Base-by-base conservation (phyloP, 2,329 filamentous ascomycete genomes). In the Didymosphaeria variabile region DNA sequence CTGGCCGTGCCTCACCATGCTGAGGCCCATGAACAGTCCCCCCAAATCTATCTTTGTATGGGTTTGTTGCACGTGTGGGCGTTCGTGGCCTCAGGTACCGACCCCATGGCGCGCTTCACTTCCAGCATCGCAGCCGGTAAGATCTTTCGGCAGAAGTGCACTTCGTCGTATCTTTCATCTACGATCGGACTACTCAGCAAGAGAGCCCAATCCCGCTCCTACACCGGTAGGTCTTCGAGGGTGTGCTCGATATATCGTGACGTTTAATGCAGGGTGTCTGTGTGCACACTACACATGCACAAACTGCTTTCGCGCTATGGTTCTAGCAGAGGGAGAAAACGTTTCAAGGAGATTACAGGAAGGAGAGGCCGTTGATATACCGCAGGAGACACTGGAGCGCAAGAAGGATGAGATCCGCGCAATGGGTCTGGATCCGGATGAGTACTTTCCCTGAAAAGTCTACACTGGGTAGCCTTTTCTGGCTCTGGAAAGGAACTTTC, bases 241-340 rank as follows among this genome's bases (percentile, higher is more conserved):
- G 13, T 47, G 17, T 29, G 26, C 23, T 47, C 23, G 21, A 47
- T 29, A 47, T 47, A 47, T 47, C 21, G 26, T 47, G 2, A 13
- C 23, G 23, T 47, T 47, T 9, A 47, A 31, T 17, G 29, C 2
- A 1, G 45, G 45, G 21, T 47, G 45, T 17, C 45, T 47, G 7
- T 47, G 45, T 29, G 45, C 23, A 17, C 45, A 47, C 45, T 29
- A 47, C 26, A 47, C 45, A 47, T 47, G 45, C 21, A 29, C 10
- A 5, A 47, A 12, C 10, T 47, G 45, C 15, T 29, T 26, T 47
- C 45, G 45, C 21, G 45, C 45, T 9, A 29, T 23, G 5, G 45
- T 47, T 13, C 21, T 29, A 17, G 45, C 21, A 5, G 45, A 47
- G 21, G 45, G 45, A 26, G 23, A 47, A 47, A 15, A 13, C 26